Evolutionary conservation across 352 stramenopile species (phyloP), one percentile per base, ranked within the genome.

Genomic region (Globisporangium sylvaticum): DNA sequence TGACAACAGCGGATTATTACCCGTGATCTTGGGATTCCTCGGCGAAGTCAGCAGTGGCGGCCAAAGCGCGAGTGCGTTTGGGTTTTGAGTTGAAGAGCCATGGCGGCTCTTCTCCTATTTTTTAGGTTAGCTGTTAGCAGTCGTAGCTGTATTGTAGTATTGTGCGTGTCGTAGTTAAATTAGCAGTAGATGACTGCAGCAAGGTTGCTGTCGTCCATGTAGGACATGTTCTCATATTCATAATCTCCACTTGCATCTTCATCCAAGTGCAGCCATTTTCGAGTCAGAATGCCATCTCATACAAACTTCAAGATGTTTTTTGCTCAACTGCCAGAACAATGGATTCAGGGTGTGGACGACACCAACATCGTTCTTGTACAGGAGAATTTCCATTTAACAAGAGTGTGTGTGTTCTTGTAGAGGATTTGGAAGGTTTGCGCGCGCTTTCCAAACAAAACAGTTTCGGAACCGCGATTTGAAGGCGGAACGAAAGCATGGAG

Each of bases 1-100:
- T 2, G 90, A 97, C 64, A 70, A 76, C 32, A 91, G 87, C 61
- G 87, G 88, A 1, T 63, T 97, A 20, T 68, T 95, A 44, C 66
- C 73, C 10, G 76, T 94, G 46, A 91, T 93, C 73, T 68, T 95
- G 53, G 73, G 71, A 8, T 95, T 93, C 60, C 75, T 95, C 32
- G 83, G 90, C 39, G 80, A 91, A 54, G 84, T 93, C 20, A 65
- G 61, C 62, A 85, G 75, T 46, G 84, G 83, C 56, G 74, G 76
- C 14, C 84, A 90, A 75, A 75, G 70, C 56, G 74, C 80, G 31
- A 91, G 83, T 24, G 76, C 80, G 31, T 93, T 93, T 76, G 84
- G 84, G 24, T 93, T 91, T 81, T 93, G 73, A 91, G 73, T 34
- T 39, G n/a, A 18, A 32, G 53, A 27, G 18, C 48, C 5, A 25